A percentile compares a stretch with the other conserved stretches of the same genome.
Conservation (phyloP, 148 eudicot genomes). For the Tetragonia tetragonoides region DNA sequence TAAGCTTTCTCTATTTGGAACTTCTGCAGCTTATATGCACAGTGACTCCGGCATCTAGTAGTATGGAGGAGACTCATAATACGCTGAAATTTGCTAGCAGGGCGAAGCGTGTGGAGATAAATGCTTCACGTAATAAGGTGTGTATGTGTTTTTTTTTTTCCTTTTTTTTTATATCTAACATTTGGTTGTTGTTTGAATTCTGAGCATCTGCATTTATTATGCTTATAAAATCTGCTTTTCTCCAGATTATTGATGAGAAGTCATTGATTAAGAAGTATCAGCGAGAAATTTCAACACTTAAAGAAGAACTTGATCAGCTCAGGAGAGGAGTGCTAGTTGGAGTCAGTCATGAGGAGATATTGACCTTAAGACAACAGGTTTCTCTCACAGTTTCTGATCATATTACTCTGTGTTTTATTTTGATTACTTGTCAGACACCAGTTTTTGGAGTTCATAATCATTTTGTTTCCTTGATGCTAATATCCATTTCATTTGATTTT, state of each 20-base stretch:
- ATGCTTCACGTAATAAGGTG: conserved; percentile 97
- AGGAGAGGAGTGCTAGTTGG: conserved; percentile 85
- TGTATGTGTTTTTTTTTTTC: not conserved
- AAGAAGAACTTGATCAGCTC: conserved; percentile 89
- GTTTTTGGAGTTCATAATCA: not conserved
- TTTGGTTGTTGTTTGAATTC: not conserved
- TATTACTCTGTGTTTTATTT: not conserved
- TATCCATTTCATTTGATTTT: not conserved
- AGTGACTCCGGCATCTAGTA: conserved; percentile 95
- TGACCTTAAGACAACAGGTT: conserved; percentile 83
- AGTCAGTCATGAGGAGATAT: conserved; percentile 80
- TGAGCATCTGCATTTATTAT: not conserved
- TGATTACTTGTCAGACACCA: not conserved
- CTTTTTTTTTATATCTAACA: not conserved
- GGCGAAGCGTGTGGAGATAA: conserved; percentile 94
- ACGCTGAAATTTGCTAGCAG: conserved; percentile 97
- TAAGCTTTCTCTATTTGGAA: conserved; percentile 15
- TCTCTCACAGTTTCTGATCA: not conserved
- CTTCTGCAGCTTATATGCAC: conserved; percentile 86
- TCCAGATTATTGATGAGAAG: conserved; percentile 95
- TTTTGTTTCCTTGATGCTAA: not conserved
- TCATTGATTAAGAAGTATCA: conserved; percentile 96
- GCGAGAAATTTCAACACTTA: conserved; percentile 80
- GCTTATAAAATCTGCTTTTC: not conserved
- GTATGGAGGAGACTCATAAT: conserved; percentile 97